These are phyloP conservation scores for Cordyceps militaris DNA, from an alignment of 2,329 filamentous ascomycete species.

Conservation along the genomic window DNA sequence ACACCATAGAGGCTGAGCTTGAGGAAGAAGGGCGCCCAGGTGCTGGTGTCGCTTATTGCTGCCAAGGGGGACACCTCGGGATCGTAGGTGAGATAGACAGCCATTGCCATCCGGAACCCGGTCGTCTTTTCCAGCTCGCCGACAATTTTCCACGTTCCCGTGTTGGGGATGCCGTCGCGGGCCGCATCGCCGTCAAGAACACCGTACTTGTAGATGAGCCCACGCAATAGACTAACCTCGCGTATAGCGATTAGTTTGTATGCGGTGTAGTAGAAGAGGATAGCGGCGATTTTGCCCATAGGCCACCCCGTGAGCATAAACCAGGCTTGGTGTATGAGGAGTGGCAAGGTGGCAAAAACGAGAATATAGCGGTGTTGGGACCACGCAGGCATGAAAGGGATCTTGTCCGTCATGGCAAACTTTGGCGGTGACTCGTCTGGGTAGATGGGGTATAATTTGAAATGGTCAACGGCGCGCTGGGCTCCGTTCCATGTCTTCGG, in stretches of 20 bases:
- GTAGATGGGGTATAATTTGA: slow-evolving; percentile 15
- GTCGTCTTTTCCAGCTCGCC: slow-evolving; percentile 19
- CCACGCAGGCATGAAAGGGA: slow-evolving; percentile 24
- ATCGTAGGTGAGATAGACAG: slow-evolving; percentile 20
- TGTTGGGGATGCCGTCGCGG: slow-evolving; percentile 29
- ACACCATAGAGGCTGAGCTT: slow-evolving; percentile 28
- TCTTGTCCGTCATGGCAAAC: slow-evolving; percentile 25
- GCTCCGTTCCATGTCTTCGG: slow-evolving; percentile 16
- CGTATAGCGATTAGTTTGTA: slow-evolving; percentile 25
- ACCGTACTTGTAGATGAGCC: slow-evolving; percentile 25
- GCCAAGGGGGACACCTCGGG: slow-evolving; percentile 4
- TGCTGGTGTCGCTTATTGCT: slow-evolving; percentile 5
- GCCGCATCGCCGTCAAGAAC: slow-evolving; percentile 23
- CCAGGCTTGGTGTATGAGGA: slow-evolving; percentile 20
- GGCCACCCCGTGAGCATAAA: slow-evolving; percentile 12
- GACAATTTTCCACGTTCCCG: slow-evolving; percentile 19
- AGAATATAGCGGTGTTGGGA: slow-evolving; percentile 26
- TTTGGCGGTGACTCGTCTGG: slow-evolving; percentile 20
- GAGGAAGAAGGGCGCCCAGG: slow-evolving; percentile 23
- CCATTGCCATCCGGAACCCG: slow-evolving; percentile 18
- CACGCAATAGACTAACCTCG: slow-evolving; percentile 23
- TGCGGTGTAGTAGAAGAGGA: slow-evolving; percentile 23
- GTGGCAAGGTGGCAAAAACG: slow-evolving; percentile 20
- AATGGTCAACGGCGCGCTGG: slow-evolving; percentile 15
- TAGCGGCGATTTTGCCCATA: slow-evolving; percentile 7